Base-by-base conservation (phyloP, 768 basidiomycete species). In the Amanita pseudoporphyria region DNA sequence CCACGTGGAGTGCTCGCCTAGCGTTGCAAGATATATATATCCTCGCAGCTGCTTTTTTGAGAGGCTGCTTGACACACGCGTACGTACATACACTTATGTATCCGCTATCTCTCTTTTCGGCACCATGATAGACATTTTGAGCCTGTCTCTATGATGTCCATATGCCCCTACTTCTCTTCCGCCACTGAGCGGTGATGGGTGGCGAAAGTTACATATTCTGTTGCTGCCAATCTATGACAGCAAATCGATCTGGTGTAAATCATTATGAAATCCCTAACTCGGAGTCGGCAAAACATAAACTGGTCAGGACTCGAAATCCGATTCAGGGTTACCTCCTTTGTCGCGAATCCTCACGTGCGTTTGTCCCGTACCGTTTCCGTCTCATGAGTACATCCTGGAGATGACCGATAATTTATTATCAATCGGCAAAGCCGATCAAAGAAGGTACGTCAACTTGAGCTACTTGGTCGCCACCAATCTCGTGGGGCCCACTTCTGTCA, bases 371-470 rank as follows among this genome's bases (percentile, higher is more conserved):
- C n/a, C 3, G 10, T 21, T 28, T 37, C 24, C 14, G 21, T 9
- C 39, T 28, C 3, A n/a, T 21, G 40, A 24, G n/a, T 5, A 26
- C 26, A n/a, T n/a, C n/a, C n/a, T n/a, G n/a, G n/a, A n/a, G n/a
- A n/a, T n/a, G n/a, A n/a, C n/a, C n/a, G 41, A 28, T 28, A 13
- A 43, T 45, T 24, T 21, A 18, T 32, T 26, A 40, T 38, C 26
- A 48, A 48, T 37, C 21, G 26, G 36, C 14, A 21, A 24, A 28
- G 35, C 46, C 46, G 38, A 49, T 49, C 47, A 49, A 41, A 26
- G 24, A 28, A 12, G 39, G 37, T 26, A 36, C 35, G 36, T 36
- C 21, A 37, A 10, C 30, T 9, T 9, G 12, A 35, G 7, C 13
- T 36, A 44, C 45, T 22, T 13, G 12, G 18, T 19, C 33, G 4